Conservation (phyloP, 208 protist species). For the Phytomonas sp. region DNA sequence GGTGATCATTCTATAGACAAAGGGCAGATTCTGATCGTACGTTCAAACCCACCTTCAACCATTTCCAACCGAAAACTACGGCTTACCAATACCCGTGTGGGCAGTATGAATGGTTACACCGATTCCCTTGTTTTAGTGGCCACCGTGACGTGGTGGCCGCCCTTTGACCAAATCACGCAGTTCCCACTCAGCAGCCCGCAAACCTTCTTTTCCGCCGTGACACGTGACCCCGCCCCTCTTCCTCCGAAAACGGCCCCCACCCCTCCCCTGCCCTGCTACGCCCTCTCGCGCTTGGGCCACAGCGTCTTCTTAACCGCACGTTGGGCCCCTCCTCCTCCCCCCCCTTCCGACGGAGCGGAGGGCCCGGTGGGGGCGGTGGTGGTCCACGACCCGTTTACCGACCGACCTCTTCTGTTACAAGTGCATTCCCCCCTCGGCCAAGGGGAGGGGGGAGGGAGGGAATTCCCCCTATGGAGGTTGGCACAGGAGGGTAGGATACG, state of each 20-base stretch:
- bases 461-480: not conserved
- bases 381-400: constrained; percentile 37
- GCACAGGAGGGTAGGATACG: not conserved
- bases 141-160: constrained; percentile 62
- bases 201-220: constrained; percentile 40
- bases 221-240: constrained; percentile 8
- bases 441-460: not conserved
- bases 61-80: not conserved
- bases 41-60: not conserved
- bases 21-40: not conserved
- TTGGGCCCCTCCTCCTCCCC: too few relatives aligned
- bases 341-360: too few relatives aligned
- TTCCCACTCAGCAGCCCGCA: constrained; percentile 33
- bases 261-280: not conserved
- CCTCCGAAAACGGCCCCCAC: not conserved
- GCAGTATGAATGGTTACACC: constrained; percentile 29
- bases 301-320: constrained; percentile 39
- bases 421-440: not conserved
- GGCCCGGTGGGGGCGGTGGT: constrained; percentile 14
- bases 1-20: not conserved
- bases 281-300: constrained; percentile 47
- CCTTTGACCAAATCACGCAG: constrained; percentile 22
- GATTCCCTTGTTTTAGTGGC: constrained; percentile 46
- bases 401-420: not conserved
- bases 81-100: not conserved